A percentile compares a stretch with the other conserved stretches of the same genome.
Evolutionary conservation across 805 yeast species (phyloP).

Genomic region (Candida loeiensis): DNA sequence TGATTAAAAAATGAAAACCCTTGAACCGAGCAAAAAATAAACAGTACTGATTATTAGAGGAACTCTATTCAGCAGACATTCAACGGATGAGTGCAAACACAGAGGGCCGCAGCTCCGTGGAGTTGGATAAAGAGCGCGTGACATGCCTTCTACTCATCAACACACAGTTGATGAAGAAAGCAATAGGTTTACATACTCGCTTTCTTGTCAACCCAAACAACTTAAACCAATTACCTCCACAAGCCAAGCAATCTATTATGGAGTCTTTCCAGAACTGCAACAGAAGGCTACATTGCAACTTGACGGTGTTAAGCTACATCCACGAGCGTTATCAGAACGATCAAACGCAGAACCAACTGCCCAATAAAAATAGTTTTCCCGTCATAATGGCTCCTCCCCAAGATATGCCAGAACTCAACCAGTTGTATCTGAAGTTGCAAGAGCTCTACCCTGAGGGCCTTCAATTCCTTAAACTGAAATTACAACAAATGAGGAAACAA

Average conservation of each 20-base stretch:
- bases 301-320: constrained; percentile 36
- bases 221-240: constrained; percentile 29
- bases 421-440: constrained; percentile 44
- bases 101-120: constrained; percentile 14
- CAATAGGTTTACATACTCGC: constrained; percentile 33
- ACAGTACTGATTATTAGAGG: not conserved
- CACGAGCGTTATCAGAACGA: constrained; percentile 37
- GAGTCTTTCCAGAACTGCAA: constrained; percentile 41
- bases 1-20: too few species aligned
- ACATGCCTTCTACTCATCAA: constrained; percentile 41
- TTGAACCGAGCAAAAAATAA: not conserved
- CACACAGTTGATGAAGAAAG: constrained; percentile 41
- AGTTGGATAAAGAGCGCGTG: constrained; percentile 38
- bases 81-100: constrained; percentile 6
- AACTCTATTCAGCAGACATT: too few species aligned
- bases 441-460: constrained; percentile 53
- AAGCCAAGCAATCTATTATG: constrained; percentile 27
- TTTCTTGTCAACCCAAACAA: constrained; percentile 34
- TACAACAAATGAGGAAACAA: constrained; percentile 35
- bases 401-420: constrained; percentile 51
- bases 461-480: constrained; percentile 38
- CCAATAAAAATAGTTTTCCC: constrained; percentile 39
- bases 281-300: constrained; percentile 40
- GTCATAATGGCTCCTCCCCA: constrained; percentile 52
- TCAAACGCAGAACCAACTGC: constrained; percentile 24